A percentile compares a stretch with the other conserved stretches of the same genome.
These are phyloP conservation scores for Salix exigua DNA, from an alignment of 345 rosid genomes.

Conservation along the genomic window DNA sequence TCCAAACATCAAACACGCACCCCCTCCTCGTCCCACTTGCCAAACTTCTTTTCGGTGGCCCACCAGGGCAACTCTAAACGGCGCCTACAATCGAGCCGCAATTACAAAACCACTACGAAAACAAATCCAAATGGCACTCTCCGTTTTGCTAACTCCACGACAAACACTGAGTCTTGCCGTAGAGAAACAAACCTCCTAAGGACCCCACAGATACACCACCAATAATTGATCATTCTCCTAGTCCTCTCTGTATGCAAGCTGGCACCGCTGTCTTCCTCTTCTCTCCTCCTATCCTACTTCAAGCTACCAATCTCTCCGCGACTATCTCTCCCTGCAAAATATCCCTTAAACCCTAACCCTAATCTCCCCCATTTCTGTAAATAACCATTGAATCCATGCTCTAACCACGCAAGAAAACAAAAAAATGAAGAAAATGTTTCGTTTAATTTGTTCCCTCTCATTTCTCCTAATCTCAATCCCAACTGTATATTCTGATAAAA, in stretches of 20 bases:
- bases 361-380: background rate
- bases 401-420: background rate
- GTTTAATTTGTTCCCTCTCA: conserved; percentile 26
- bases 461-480: conserved; percentile 14
- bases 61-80: background rate
- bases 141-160: background rate
- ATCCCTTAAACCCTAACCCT: conserved; percentile 46
- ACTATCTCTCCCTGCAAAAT: background rate
- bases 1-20: rapidly evolving
- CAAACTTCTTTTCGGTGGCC: background rate
- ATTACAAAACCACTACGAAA: background rate
- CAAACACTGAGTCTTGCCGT: background rate
- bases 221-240: conserved; percentile 35
- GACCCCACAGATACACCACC: conserved; percentile 4
- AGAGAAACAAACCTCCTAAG: background rate
- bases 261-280: conserved; percentile 42
- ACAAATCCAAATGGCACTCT: background rate
- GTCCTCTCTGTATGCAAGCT: conserved; percentile 62
- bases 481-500: conserved; percentile 9
- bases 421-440: conserved; percentile 14
- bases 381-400: conserved; percentile 10
- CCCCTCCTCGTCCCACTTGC: background rate
- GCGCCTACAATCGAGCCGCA: background rate
- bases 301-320: background rate
- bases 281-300: background rate